These are phyloP conservation scores for Calonectria fujianensis DNA, from an alignment of 2,329 filamentous ascomycete species.

Conservation along the genomic window DNA sequence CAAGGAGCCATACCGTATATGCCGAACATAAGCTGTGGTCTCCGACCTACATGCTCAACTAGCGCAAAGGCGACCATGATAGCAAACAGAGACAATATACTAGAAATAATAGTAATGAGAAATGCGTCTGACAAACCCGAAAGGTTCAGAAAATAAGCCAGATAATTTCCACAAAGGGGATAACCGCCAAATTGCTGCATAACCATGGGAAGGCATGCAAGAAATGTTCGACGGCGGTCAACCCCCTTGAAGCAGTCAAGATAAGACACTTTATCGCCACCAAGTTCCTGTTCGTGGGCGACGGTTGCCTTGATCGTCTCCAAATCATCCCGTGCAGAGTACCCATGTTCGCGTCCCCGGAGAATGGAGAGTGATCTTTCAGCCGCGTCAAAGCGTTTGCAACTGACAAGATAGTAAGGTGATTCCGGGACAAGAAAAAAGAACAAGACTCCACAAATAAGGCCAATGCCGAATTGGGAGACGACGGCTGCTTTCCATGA, in stretches of 20 bases:
- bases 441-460: neutral
- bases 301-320: neutral
- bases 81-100: neutral
- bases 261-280: neutral
- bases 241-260: slow-evolving; percentile 1
- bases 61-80: neutral
- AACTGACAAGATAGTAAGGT: neutral
- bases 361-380: neutral
- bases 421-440: slow-evolving; percentile 7
- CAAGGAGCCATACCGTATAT: slow-evolving; percentile 8
- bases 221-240: neutral
- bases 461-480: neutral
- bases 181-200: slow-evolving; percentile 5
- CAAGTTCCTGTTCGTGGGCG: neutral
- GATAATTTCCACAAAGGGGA: slow-evolving; percentile 12
- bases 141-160: slow-evolving; percentile 2
- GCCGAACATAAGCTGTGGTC: slow-evolving; percentile 9
- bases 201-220: neutral
- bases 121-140: slow-evolving; percentile 3
- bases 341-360: neutral
- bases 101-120: slow-evolving; percentile 3
- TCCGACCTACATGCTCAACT: slow-evolving; percentile 2
- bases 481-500: slow-evolving; percentile 6
- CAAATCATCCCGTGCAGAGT: neutral
- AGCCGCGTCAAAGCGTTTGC: neutral